phyloP scores from a whole-genome alignment of 768 basidiomycete species.

The Cyclocybe cylindracea region DNA sequence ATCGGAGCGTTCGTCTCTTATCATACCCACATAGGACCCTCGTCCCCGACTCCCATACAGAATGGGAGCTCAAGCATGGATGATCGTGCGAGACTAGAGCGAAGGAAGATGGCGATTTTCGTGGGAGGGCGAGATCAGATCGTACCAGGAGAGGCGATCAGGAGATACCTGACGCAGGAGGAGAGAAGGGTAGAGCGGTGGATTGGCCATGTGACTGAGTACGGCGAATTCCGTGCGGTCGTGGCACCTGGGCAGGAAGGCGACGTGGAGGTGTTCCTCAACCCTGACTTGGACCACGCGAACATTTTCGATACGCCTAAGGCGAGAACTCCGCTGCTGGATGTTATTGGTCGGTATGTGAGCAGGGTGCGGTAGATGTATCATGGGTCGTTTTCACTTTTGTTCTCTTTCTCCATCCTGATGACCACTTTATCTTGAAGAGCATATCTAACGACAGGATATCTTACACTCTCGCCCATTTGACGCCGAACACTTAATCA shows the following conservation, averaged over 20 bases:
- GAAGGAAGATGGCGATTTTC: constrained; percentile 32
- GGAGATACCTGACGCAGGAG: constrained; percentile 36
- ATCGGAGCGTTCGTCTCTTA: constrained; percentile 30
- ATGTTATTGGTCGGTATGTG: constrained; percentile 28
- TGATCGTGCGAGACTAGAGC: not conserved
- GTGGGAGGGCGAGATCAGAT: constrained; percentile 43
- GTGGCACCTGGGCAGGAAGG: not conserved
- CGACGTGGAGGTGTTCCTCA: constrained; percentile 36
- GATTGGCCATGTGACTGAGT: constrained; percentile 17
- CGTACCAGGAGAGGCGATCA: constrained; percentile 34
- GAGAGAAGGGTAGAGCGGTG: constrained; percentile 20
- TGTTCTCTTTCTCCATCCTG: too few species aligned
- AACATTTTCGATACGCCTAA: constrained; percentile 37
- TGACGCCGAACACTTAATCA: too few species aligned
- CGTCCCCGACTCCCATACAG: not conserved
- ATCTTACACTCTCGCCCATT: too few species aligned
- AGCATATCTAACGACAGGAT: too few species aligned
- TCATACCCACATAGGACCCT: not conserved
- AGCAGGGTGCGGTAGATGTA: not conserved
- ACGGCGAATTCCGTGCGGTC: not conserved
- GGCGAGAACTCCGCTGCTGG: constrained; percentile 26
- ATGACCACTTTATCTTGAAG: too few species aligned
- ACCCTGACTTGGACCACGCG: constrained; percentile 40
- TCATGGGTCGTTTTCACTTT: too few species aligned
- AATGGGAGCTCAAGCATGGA: not conserved